Evolutionary conservation across 371 early-diverging fungal species (phyloP).

Genomic region (Mortierella sp.): DNA sequence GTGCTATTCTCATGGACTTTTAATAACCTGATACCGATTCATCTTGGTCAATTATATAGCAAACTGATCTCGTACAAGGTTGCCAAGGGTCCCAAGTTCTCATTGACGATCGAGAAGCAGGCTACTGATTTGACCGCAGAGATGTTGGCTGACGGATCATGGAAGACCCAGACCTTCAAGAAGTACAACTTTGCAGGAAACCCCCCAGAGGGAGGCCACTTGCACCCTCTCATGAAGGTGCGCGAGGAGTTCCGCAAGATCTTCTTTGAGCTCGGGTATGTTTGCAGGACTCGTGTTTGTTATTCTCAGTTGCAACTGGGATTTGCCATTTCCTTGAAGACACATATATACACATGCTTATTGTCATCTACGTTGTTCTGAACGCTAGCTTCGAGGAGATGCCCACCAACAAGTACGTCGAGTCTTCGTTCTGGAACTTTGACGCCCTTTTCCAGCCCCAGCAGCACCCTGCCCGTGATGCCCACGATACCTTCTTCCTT

Average conservation of each 20-base stretch:
- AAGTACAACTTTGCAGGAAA: slow-evolving; percentile 98
- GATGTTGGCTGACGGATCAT: slow-evolving; percentile 92
- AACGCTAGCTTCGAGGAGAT: slow-evolving; percentile 95
- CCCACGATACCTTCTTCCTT: slow-evolving; percentile 99
- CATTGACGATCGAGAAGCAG: slow-evolving; percentile 85
- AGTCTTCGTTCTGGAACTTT: slow-evolving; percentile 99
- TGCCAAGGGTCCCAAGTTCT: slow-evolving; percentile 91
- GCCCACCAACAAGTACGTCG: slow-evolving; percentile 99
- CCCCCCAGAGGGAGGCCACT: slow-evolving; percentile 89
- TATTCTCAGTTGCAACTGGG: not conserved
- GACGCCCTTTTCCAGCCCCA: slow-evolving; percentile 99
- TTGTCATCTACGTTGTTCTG: not conserved
- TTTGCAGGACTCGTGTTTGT: not conserved
- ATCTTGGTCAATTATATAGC: slow-evolving; percentile 59
- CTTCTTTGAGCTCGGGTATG: slow-evolving; percentile 98
- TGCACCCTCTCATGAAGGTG: slow-evolving; percentile 99
- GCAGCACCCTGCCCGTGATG: slow-evolving; percentile 99
- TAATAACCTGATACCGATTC: not conserved
- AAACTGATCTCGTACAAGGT: slow-evolving; percentile 90
- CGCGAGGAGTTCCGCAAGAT: slow-evolving; percentile 99
- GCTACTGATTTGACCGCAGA: slow-evolving; percentile 97
- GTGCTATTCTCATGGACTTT: not conserved
- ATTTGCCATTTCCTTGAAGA: not conserved
- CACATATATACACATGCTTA: slow-evolving; percentile 9
- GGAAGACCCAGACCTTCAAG: slow-evolving; percentile 96